Conservation (phyloP, 2,329 filamentous ascomycete species). For the Colletotrichum echinochloae region DNA sequence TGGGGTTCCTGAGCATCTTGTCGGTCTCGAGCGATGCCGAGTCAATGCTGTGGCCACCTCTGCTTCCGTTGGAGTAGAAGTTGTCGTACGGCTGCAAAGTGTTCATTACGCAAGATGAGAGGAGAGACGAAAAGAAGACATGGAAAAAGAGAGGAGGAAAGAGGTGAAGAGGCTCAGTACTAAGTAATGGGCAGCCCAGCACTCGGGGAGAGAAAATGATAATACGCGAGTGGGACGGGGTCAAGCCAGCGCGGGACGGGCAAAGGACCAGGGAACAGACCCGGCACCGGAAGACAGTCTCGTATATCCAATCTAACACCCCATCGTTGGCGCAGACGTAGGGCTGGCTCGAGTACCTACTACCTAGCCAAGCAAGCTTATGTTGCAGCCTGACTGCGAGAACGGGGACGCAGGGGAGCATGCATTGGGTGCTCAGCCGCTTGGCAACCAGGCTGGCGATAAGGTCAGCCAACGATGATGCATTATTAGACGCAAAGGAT, state of each 20-base stretch:
- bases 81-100: conserved; percentile 28
- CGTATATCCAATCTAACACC: neutral
- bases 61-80: conserved; percentile 17
- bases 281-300: conserved; percentile 2
- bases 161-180: neutral
- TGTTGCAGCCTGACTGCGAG: neutral
- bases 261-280: conserved; percentile 11
- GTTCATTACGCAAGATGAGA: conserved; percentile 4
- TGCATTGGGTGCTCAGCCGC: conserved; percentile 30
- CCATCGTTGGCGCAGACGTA: conserved; percentile 15
- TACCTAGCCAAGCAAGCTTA: neutral
- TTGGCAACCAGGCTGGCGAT: neutral
- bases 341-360: conserved; percentile 15
- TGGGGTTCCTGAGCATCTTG: conserved; percentile 34
- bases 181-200: conserved; percentile 2
- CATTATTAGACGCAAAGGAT: conserved; percentile 23
- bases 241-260: conserved; percentile 1
- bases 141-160: neutral
- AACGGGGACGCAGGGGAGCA: neutral
- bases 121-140: neutral
- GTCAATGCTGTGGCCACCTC: conserved; percentile 5
- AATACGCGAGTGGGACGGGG: neutral
- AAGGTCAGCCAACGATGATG: conserved; percentile 27
- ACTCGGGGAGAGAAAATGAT: neutral
- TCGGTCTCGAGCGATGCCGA: conserved; percentile 32